Base-by-base conservation (phyloP, 192 early-diverging fungal genomes). In the Borealophlyctis nickersoniae region DNA sequence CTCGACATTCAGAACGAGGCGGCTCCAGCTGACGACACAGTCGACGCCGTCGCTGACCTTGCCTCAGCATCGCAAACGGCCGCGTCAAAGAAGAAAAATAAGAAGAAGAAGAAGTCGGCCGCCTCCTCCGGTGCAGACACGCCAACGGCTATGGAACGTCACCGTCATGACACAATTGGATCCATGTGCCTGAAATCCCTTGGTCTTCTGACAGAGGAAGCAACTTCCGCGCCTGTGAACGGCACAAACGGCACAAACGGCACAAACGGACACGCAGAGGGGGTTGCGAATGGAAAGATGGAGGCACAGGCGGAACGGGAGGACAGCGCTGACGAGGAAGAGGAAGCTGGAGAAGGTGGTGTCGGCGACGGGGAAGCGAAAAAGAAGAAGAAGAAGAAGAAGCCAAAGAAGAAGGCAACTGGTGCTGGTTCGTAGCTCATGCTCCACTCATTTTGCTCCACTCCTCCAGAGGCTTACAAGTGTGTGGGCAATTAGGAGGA, bases 71-170 rank as follows among this genome's bases (percentile, higher is more conserved):
- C n/a, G n/a, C 39, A 34, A 24, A 9, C 71, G 23, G 35, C 62
- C 32, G 55, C 49, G 23, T 3, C 22, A 16, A 62, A 60, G 45
- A 83, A 82, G 74, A 77, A 59, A 58, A 77, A 79, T 39, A 82
- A 82, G 49, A 82, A 74, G 65, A 82, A 81, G 62, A 77, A 75
- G 66, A 81, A 81, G 31, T 7, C 39, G 9, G 19, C 39, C 39
- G 39, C 9, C 39, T 45, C 7, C 7, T 19, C 39, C 39, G 39
- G 9, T 13, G 39, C 39, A 45, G 78, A 81, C 58, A 45, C 60
- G 48, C 23, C 63, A 0, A 23, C 62, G 14, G 61, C 53, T 3
- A 36, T 52, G 52, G 19, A 26, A 57, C 60, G 4, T 36, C 11
- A 14, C 29, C 30, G 22, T 30, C 11, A n/a, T 13, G 11, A 32